Conservation (phyloP, 805 yeast species). For the Sugiyamaella lignohabitans region DNA sequence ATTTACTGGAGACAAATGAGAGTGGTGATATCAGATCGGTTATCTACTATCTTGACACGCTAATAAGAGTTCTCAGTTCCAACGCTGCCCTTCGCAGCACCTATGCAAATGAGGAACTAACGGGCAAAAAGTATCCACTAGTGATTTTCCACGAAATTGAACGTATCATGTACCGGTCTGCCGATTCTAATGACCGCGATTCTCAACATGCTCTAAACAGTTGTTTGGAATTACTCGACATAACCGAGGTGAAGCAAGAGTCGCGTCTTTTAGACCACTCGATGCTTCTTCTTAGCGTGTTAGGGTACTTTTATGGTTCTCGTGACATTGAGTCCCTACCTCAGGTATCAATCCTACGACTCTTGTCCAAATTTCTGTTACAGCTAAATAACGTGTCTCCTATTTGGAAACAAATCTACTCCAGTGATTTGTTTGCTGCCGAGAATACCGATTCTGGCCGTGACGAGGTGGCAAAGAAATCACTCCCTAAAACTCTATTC, state of each 20-base stretch:
- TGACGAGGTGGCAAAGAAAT: constrained; percentile 1
- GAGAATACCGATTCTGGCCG: not conserved
- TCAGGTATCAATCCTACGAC: constrained; percentile 2
- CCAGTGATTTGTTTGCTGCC: constrained; percentile 46
- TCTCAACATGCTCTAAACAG: constrained; percentile 1
- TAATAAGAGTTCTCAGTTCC: not conserved
- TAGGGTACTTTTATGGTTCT: not conserved
- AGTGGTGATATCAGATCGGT: not conserved
- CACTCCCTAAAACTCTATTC: constrained; percentile 20
- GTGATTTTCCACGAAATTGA: not conserved
- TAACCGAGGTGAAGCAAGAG: not conserved
- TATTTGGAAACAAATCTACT: constrained; percentile 3
- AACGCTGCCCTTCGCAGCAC: not conserved
- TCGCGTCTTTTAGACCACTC: not conserved
- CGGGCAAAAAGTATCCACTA: not conserved
- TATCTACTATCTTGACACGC: not conserved
- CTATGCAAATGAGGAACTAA: no score
- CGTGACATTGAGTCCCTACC: not conserved
- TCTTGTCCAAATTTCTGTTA: constrained; percentile 6
- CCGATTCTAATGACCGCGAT: not conserved
- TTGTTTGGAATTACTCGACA: constrained; percentile 2
- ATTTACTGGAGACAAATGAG: not conserved
- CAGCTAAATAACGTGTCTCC: constrained; percentile 2
- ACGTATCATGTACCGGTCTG: constrained; percentile 20
- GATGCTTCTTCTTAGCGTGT: not conserved